phyloP scores from a whole-genome alignment of 345 rosid genomes.

The Eucalyptus microcorys region DNA sequence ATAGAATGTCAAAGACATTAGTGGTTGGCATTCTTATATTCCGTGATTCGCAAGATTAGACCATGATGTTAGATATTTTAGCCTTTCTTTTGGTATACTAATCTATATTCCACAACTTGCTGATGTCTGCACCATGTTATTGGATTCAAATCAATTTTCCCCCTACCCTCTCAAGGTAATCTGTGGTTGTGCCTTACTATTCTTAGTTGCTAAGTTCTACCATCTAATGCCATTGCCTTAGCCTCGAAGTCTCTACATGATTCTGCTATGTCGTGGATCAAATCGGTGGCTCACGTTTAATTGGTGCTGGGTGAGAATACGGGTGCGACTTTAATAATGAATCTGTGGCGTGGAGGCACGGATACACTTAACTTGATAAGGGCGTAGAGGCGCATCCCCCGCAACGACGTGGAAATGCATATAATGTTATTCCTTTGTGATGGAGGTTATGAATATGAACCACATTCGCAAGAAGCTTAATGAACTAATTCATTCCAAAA shows the following conservation, averaged over 20 bases:
- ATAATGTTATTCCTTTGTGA: not conserved
- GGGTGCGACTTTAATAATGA: not conserved
- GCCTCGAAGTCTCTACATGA: not conserved
- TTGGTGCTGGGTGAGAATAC: not conserved
- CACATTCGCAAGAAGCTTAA: not conserved
- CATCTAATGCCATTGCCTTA: not conserved
- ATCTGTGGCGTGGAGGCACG: not conserved
- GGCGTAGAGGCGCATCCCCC: not conserved
- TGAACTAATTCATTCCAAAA: not conserved
- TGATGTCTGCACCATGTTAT: not conserved
- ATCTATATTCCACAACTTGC: not conserved
- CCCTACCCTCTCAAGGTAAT: not conserved
- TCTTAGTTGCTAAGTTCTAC: not conserved
- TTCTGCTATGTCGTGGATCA: not conserved
- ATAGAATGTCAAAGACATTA: not conserved
- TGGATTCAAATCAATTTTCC: not conserved
- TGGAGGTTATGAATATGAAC: not conserved
- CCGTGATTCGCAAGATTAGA: not conserved
- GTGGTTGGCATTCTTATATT: not conserved
- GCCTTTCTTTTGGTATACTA: not conserved
- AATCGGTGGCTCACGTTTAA: not conserved
- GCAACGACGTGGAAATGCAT: not conserved
- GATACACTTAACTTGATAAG: not conserved
- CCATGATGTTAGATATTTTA: not conserved
- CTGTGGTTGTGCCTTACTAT: not conserved